phyloP scores from a whole-genome alignment of 768 basidiomycete species.

The Rickenella mellea region DNA sequence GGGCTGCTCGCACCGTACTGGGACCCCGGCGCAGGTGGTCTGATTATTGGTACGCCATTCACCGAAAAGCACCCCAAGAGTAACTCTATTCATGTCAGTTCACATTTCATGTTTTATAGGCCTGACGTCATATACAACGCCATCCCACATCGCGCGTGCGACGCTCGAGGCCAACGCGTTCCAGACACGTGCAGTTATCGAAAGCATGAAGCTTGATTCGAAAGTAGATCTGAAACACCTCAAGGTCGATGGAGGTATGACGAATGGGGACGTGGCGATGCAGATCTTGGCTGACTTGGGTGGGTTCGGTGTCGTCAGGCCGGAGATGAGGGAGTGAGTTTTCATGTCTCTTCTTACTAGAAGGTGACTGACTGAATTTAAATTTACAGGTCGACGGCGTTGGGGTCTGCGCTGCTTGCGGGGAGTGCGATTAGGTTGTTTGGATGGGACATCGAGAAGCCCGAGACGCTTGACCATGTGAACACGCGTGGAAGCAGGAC shows the following conservation, averaged over 20 bases:
- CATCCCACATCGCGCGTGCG: constrained; percentile 88
- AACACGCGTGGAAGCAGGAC: constrained; percentile 74
- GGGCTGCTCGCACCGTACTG: constrained; percentile 96
- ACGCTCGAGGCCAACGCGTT: constrained; percentile 94
- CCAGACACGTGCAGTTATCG: constrained; percentile 91
- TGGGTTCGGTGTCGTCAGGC: constrained; percentile 85
- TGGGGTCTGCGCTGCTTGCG: constrained; percentile 91
- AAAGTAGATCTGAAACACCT: constrained; percentile 65
- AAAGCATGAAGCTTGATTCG: constrained; percentile 93
- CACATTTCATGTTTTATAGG: constrained; percentile 25
- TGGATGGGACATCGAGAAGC: constrained; percentile 84
- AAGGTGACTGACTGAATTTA: background rate
- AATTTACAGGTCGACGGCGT: constrained; percentile 73
- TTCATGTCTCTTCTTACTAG: background rate
- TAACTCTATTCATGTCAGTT: too few relatives aligned
- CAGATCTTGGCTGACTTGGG: constrained; percentile 79
- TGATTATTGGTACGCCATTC: constrained; percentile 59
- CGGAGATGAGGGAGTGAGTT: constrained; percentile 92
- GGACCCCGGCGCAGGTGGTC: constrained; percentile 86
- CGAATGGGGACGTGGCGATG: constrained; percentile 88
- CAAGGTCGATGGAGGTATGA: constrained; percentile 98
- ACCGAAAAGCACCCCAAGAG: background rate
- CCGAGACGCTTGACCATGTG: constrained; percentile 75
- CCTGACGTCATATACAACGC: constrained; percentile 80
- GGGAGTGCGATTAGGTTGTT: constrained; percentile 80